These are phyloP conservation scores for Dipteronia dyeriana DNA, from an alignment of 345 rosid genomes.

Conservation along the genomic window DNA sequence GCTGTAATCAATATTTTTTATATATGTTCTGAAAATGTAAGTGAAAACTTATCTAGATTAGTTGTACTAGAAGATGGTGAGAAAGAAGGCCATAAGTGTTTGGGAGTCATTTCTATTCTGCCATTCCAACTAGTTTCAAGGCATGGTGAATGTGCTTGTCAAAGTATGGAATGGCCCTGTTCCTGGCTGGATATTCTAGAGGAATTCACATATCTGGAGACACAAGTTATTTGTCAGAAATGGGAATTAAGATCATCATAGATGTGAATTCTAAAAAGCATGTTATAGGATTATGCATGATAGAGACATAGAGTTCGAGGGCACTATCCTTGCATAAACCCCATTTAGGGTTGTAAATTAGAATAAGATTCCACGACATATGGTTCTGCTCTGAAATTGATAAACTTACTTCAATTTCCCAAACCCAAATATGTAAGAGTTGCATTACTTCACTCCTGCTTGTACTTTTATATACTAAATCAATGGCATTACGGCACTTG, in stretches of 20 bases:
- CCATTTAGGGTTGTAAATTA: background rate
- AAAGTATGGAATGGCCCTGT: background rate
- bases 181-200: background rate
- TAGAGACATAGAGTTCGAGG: constrained; percentile 1
- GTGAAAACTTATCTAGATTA: background rate
- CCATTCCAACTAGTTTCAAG: background rate
- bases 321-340: background rate
- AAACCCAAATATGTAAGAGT: background rate
- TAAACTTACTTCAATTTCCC: background rate
- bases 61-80: background rate
- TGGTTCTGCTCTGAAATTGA: background rate
- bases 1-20: background rate
- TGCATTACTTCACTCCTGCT: background rate
- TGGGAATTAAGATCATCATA: background rate
- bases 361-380: background rate
- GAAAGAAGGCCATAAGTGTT: background rate
- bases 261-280: background rate
- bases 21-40: background rate
- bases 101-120: background rate
- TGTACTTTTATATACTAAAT: background rate
- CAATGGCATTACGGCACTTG: background rate
- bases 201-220: background rate
- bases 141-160: background rate
- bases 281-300: background rate
- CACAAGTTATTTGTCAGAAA: background rate